Evolutionary conservation across 1,139 yeast species (phyloP), one percentile per base, ranked within the genome.

Genomic region (Meyerozyma guilliermondii): DNA sequence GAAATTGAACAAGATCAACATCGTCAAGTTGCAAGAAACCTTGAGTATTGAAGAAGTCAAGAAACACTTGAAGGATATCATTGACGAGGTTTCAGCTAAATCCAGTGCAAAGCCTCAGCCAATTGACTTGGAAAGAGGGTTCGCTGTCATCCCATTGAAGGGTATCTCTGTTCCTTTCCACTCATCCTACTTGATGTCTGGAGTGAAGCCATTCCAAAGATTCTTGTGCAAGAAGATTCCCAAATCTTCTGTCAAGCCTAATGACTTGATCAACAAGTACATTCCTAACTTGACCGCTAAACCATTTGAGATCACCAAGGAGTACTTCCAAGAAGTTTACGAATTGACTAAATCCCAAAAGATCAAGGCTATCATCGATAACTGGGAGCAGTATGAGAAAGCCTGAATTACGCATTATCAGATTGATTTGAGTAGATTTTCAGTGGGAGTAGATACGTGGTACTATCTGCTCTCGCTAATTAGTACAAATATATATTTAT

Each of bases 101-200:
- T 80, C 96, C 10, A 43, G 66, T 43, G 95, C 87, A 46, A 92
- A 94, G 73, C 89, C 94, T 43, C 98, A 91, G 74, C 98, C 98
- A 56, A 87, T 92, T 63, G 96, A 91, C 44, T 78, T 94, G 60
- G 95, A 92, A 71, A 85, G 98, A 73, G 99, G 99, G 33, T 92
- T 87, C 58, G 98, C 99, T 39, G 94, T 94, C 59, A 92, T 92
- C 56, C 99, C 99, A 64, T 81, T 92, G 66, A 91, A 87, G 78
- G 98, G 98, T 56, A 92, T 92, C 55, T 88, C 96, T 23, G 99
- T 92, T 60, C 99, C 99, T 49, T 92, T 92, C 97, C 98, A 94
- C 71, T 89, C 97, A 36, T 85, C 96, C 29, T 92, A 94, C 74
- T 79, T 92, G 74, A 86, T 92, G 78, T 87, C 94, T 49, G 99